Evolutionary conservation across 163 green algal genomes (phyloP), one percentile per base, ranked within the genome.

Genomic region (Chloromonas sp.): DNA sequence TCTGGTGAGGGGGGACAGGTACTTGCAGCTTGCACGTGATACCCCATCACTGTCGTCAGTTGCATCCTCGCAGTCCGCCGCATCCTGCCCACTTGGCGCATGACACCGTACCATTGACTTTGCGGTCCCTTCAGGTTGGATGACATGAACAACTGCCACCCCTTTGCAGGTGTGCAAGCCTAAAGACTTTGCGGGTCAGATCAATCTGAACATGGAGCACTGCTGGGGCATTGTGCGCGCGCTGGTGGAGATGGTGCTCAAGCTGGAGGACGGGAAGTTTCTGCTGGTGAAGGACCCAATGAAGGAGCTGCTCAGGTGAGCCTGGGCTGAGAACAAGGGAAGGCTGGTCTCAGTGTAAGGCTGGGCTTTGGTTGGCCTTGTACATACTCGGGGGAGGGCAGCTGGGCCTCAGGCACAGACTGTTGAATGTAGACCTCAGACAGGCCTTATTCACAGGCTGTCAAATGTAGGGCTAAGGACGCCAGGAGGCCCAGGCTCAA

Each of bases 181-280:
- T 58, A 94, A 92, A 66, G 97, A 99, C 84, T 96, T 98, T 86
- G 96, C 97, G 15, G 84, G 83, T 60, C 97, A 99, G 91, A 99
- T 99, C 89, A 98, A 96, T 84, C 91, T 99, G 60, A 96, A 92
- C 85, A 94, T 98, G 89, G 94, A 98, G 86, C 98, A 98, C 94
- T 96, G 95, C 88, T 99, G 97, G 97, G 97, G 96, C 88, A 98
- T 99, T 77, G 92, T 98, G 81, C 89, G 91, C 1, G 94, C 91
- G 60, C 85, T 99, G 60, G 87, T 97, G 60, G 95, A 98, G 87
- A 85, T 97, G 86, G 84, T 93, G 60, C 83, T 94, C 70, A 93
- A 92, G 86, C 88, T 96, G 81, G 89, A 94, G 36, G 93, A 98
- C 60, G 97, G 97, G 78, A 97, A 96, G 83, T 99, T 98, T 90